Base-by-base conservation (phyloP, 2,329 filamentous ascomycete genomes). In the Myriosclerotinia curreyana region DNA sequence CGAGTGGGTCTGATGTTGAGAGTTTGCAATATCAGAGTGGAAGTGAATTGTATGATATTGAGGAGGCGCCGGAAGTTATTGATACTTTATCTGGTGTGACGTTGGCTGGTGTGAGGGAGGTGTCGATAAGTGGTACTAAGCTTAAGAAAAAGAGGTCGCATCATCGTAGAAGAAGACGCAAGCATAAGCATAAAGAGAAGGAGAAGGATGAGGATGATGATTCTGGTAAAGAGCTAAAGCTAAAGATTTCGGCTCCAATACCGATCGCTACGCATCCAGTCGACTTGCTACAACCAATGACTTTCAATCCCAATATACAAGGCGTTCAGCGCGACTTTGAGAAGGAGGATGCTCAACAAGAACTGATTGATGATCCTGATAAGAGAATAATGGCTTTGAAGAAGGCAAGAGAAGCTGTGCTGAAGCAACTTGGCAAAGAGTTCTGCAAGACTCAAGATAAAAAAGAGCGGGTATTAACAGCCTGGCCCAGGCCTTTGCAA, bases 331-430 rank as follows among this genome's bases (percentile, higher is more conserved):
- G 84, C 68, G 81, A 85, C 70, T 76, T 85, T 50, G 79, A 82
- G 68, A 80, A 82, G 66, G 84, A 87, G 70, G 80, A 82, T 68
- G 77, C 79, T 2, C 82, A 85, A 66, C 79, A 82, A 14, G 77
- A 80, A 52, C 77, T 86, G 31, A 85, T 84, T 25, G 81, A 87
- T 67, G 83, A 87, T 69, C 78, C 81, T 3, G 80, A 80, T 11
- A 80, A 82, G 62, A 80, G 85, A 64, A 78, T 78, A 5, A 82
- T 78, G 68, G 83, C 84, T 12, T 76, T 88, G 58, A 79, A 80
- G 70, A 81, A 82, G 65, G 86, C 85, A 42, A 85, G 83, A 72
- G 83, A 85, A 67, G 82, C 83, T 0, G 84, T 88, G 15, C 76
- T 88, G 62, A 79, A 78, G 66, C 86, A 86, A 69, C 79, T 88